Base-by-base conservation (phyloP, 2,329 filamentous ascomycete species). In the Ceratocystis papillata region DNA sequence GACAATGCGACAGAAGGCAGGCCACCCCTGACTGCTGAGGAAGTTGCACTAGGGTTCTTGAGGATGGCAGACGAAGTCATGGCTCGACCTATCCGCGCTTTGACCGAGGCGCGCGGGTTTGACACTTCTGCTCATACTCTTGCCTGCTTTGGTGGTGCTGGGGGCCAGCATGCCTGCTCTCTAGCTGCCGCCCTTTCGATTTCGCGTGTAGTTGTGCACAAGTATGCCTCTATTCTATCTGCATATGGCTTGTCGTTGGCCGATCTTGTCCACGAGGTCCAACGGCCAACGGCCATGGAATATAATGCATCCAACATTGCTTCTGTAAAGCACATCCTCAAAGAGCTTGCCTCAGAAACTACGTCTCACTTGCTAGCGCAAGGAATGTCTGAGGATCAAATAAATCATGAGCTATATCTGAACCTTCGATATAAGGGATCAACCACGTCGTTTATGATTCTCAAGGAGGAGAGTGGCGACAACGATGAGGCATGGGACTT, bases 361-460 rank as follows among this genome's bases (percentile, higher is more conserved):
- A 81, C 79, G 0, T 77, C 79, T 20, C 83, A 84, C 0, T 77
- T 96, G 3, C 78, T 79, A 25, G 86, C 88, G 1, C 92, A 96
- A 75, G 92, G 91, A 0, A 96, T 96, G 72, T 78, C 81, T 1
- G 83, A 88, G 55, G 77, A 82, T 4, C 84, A 89, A 41, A 89
- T 96, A 28, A 81, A 86, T 0, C 96, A 93, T 72, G 91, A 96
- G 73, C 89, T 96, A 73, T 96, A 96, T 72, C 83, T 97, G 66
- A 96, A 96, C 73, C 91, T 96, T 87, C 81, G 92, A 67, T 96
- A 96, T 72, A 84, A 90, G 45, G 91, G 91, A 10, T 96, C 91
- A 0, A 91, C 96, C 73, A 95, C 90, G 6, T 89, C 91, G 0
- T 80, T 96, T 53, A 96, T 96, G 91, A 84, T 96, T 61, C 77